Percentiles rank a stretch among this genome's conserved stretches.
Conservation (phyloP, 805 yeast species). For the Torulaspora franciscae region DNA sequence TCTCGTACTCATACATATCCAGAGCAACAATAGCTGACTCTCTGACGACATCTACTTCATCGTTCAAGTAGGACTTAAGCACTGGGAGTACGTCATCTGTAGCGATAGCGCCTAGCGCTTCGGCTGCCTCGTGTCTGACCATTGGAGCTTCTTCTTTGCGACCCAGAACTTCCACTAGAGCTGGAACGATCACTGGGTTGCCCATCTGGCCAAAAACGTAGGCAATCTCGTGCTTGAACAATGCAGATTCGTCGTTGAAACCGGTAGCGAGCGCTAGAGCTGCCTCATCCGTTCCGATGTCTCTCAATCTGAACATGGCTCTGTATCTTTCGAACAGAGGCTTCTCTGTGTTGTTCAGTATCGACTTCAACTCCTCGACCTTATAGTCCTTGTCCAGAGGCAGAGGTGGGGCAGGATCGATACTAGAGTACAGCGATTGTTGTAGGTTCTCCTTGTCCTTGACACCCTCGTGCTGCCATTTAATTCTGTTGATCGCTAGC, state of each 20-base stretch:
- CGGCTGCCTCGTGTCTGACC: constrained; percentile 99
- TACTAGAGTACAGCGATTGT: constrained; percentile 72
- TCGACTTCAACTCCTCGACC: constrained; percentile 57
- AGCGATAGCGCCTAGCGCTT: constrained; percentile 95
- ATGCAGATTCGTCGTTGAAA: constrained; percentile 82
- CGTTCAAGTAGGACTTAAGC: constrained; percentile 70
- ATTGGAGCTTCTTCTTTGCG: constrained; percentile 84
- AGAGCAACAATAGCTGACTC: constrained; percentile 96
- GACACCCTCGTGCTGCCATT: constrained; percentile 64
- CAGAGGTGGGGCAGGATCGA: constrained; percentile 98
- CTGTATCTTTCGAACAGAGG: constrained; percentile 92
- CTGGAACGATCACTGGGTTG: constrained; percentile 87
- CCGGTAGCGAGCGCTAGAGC: constrained; percentile 89
- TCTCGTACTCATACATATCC: constrained; percentile 97
- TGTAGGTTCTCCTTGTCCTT: constrained; percentile 67
- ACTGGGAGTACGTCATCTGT: constrained; percentile 93
- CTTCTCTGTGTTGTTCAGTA: constrained; percentile 68
- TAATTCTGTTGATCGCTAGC: constrained; percentile 89
- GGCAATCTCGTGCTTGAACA: constrained; percentile 96
- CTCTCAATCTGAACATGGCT: constrained; percentile 97
- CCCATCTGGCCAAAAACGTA: constrained; percentile 97
- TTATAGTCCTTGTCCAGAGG: constrained; percentile 57
- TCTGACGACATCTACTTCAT: constrained; percentile 84
- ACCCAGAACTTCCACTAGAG: constrained; percentile 74
- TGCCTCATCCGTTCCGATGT: constrained; percentile 89